Evolutionary conservation across 2,329 filamentous ascomycete genomes (phyloP), one percentile per base, ranked within the genome.

Genomic region (Venturia nashicola): DNA sequence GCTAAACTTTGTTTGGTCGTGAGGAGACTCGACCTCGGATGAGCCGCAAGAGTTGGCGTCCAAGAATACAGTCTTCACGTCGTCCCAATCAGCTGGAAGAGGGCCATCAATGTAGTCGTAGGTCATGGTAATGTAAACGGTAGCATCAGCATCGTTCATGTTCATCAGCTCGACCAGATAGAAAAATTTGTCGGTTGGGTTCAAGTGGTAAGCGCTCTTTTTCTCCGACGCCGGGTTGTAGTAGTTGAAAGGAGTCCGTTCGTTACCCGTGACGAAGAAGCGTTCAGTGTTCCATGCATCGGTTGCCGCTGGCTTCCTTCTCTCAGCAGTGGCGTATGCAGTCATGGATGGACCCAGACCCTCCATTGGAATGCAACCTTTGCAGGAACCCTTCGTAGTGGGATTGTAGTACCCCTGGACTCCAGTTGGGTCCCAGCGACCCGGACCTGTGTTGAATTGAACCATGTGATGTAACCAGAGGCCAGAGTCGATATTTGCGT

Each of bases 81-180:
- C 34, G 4, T 40, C 34, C 43, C 54, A 65, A 4, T 20, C 60
- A n/a, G 27, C 43, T 7, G 63, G 63, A 27, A 60, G 59, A 8
- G 61, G 7, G 14, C 63, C 63, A 42, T 8, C 8, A 16, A 42
- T 8, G 8, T 12, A 8, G 14, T 63, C 59, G 46, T 65, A 65
- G 27, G 63, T 65, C 63, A 65, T 63, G 14, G 63, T 65, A 5
- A 65, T 43, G 42, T 65, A 65, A 6, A 65, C 63, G 12, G 8
- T 16, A 2, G 64, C 59, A 32, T 65, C 63, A 16, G 65, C 32
- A n/a, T 65, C 64, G 20, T 65, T 65, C 59, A 60, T 59, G n/a
- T 65, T 65, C 63, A 65, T 65, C 18, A 65, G 39, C 6, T 65
- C 63, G 1, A 65, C 63, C 7, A 65, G 40, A 16, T 65, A 62